Percentiles rank a stretch among this genome's conserved stretches.
Evolutionary conservation across 163 green algal species (phyloP).

Genomic region (Scenedesmus sp.): DNA sequence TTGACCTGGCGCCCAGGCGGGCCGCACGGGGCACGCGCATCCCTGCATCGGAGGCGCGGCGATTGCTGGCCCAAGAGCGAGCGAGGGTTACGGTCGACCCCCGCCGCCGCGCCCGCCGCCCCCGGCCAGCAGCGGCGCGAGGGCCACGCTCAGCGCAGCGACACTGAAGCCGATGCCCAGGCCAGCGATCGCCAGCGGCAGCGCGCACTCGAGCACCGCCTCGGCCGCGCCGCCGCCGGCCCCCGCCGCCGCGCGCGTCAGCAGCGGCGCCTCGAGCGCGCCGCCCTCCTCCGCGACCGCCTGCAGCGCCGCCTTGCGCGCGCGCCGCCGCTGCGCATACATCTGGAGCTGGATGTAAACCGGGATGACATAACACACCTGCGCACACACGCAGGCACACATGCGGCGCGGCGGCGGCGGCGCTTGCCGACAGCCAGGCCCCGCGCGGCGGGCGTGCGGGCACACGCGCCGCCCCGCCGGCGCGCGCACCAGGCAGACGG

Average conservation of each 20-base stretch:
- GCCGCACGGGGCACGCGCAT: too few species aligned
- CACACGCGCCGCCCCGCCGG: too few species aligned
- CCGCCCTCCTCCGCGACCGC: neutral
- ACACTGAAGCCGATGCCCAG: conserved; percentile 35
- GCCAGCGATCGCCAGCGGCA: conserved; percentile 24
- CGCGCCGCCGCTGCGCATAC: neutral
- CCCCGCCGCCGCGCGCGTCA: neutral
- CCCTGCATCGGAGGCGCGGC: too few species aligned
- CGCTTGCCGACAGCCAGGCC: too few species aligned
- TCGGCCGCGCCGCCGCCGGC: neutral
- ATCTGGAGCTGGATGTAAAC: conserved; percentile 41
- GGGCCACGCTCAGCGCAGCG: conserved; percentile 32
- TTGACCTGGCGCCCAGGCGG: too few species aligned
- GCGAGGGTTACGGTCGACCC: too few species aligned
- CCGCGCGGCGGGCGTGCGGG: too few species aligned
- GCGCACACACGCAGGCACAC: too few species aligned
- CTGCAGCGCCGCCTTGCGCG: neutral
- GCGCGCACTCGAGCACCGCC: conserved; percentile 2
- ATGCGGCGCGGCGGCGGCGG: too few species aligned
- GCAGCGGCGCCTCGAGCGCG: neutral
- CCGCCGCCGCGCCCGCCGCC: too few species aligned
- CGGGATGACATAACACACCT: conserved; percentile 45
- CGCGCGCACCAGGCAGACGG: conserved; percentile 46
- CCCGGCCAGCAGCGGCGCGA: conserved; percentile 11
- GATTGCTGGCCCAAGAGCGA: too few species aligned